Base-by-base conservation (phyloP, 1,139 yeast genomes). In the Lodderomyces elongisporus region DNA sequence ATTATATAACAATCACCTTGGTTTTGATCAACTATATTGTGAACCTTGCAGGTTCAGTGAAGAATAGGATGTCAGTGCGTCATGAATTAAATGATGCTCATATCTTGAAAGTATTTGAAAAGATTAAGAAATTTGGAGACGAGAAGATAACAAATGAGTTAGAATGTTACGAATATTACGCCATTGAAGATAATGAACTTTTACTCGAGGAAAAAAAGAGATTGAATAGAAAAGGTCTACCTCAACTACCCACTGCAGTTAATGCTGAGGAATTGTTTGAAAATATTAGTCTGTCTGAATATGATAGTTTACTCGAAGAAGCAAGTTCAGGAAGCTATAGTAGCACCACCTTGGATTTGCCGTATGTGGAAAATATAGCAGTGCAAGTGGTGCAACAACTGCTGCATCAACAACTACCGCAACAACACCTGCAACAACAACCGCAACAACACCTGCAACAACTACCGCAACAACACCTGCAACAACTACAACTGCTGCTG, bases 1-100 rank as follows among this genome's bases (percentile, higher is more conserved):
- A 71, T 35, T 74, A 73, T 40, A 54, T 63, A 0, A 54, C 73
- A 33, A 60, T 73, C 2, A 64, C 77, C 0, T 49, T 73, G 12
- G 61, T 73, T 30, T 49, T 74, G 31, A 47, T 72, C 4, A 66
- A 70, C 36, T 58, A 69, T 1, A 45, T 74, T 13, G 52, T 73
- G 4, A 58, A 57, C 8, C 61, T 65, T n/a, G 58, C 67, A 7
- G 51, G 49, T 1, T 49, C 54, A 17, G 43, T 58, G 2, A 48
- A 52, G 25, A 54, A 52, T 6, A 51, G 79, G 36, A 49, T 57
- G 4, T 34, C 51, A 2, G 44, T 71, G 16, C 50, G 79, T 35
- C 47, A 60, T 17, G 70, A 69, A 35, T 54, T 74, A 14, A 57
- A 54, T 14, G 70, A 67, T 26, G 61, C 72, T 1, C 56, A 74